Evolutionary conservation across 331 rosid genomes (phyloP), one percentile per base, ranked within the genome.

Genomic region (Malus hybrid): DNA sequence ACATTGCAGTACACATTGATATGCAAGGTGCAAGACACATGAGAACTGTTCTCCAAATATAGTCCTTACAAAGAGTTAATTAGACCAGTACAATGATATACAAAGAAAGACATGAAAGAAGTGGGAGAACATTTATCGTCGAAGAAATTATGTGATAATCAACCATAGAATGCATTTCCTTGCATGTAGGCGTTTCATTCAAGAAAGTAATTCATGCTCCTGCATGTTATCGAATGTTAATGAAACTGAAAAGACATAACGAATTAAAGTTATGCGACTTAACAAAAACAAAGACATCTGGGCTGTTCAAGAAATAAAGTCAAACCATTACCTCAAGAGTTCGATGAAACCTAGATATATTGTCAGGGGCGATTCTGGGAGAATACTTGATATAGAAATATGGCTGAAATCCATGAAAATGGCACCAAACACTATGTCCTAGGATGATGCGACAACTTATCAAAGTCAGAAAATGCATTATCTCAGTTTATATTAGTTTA

Each of bases 391-490:
- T 88, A 82, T 90, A 94, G 81, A 94, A 94, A 78, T 94, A 94
- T 26, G 98, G 98, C 80, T 94, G 96, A 69, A 94, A 94, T 36
- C 98, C 98, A 68, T 94, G 98, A 81, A 91, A 95, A 24, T 90
- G 85, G 24, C 24, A 24, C 24, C 24, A 24, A 24, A 24, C 24
- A 24, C 24, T 24, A 24, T 24, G 24, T 24, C 24, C 24, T 24
- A 24, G 24, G 24, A 24, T 24, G 24, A 24, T 24, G 24, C 24
- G 24, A 24, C 24, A 24, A 24, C 24, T 24, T 24, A 24, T 24
- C 24, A 24, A 24, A 24, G 24, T 24, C 24, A 24, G 24, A 24
- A 24, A 24, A 24, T 24, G 24, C 24, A 24, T 24, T 24, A 24
- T 24, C 24, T 24, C 24, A 24, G 24, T 24, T 24, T 24, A 24